A percentile compares a stretch with the other conserved stretches of the same genome.
Evolutionary conservation across 768 basidiomycete species (phyloP).

Genomic region (Termitomyces bulborhizus): DNA sequence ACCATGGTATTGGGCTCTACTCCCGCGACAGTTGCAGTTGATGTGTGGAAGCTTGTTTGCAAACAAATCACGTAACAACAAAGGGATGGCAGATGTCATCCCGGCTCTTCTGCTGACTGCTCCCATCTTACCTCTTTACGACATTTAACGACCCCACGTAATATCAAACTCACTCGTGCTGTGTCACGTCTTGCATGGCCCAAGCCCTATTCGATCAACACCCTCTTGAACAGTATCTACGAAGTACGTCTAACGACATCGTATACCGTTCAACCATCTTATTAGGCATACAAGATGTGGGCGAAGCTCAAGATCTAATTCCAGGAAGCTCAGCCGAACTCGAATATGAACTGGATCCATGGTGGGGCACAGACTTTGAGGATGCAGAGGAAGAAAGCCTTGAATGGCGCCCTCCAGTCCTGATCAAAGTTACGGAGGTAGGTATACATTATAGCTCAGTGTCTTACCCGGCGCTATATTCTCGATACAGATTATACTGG

Average conservation of each 20-base stretch:
- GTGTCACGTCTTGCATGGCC: conserved; percentile 43
- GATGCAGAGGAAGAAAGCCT: conserved; percentile 11
- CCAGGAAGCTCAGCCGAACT: conserved; percentile 43
- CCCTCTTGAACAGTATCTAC: conserved; percentile 24
- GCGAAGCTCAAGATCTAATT: conserved; percentile 49
- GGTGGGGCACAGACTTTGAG: conserved; percentile 19
- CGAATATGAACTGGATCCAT: too few species aligned
- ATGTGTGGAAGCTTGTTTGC: background rate
- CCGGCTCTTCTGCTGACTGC: too few species aligned
- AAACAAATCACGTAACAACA: conserved; percentile 2
- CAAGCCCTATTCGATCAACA: conserved; percentile 75
- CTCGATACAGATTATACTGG: conserved; percentile 28
- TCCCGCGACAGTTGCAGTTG: background rate
- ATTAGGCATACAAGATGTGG: conserved; percentile 38
- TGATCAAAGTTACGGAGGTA: conserved; percentile 34
- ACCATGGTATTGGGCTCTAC: too few species aligned
- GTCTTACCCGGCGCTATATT: background rate
- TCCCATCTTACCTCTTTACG: too few species aligned
- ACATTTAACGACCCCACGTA: conserved; percentile 9
- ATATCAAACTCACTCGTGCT: background rate
- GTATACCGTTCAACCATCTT: too few species aligned
- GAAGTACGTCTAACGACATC: conserved; percentile 10
- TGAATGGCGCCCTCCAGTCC: conserved; percentile 32
- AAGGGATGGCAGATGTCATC: too few species aligned
- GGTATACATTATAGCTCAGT: conserved; percentile 12